A percentile compares a stretch with the other conserved stretches of the same genome.
phyloP scores from a whole-genome alignment of 2,329 filamentous ascomycete species.

The Trichoderma harzianum region DNA sequence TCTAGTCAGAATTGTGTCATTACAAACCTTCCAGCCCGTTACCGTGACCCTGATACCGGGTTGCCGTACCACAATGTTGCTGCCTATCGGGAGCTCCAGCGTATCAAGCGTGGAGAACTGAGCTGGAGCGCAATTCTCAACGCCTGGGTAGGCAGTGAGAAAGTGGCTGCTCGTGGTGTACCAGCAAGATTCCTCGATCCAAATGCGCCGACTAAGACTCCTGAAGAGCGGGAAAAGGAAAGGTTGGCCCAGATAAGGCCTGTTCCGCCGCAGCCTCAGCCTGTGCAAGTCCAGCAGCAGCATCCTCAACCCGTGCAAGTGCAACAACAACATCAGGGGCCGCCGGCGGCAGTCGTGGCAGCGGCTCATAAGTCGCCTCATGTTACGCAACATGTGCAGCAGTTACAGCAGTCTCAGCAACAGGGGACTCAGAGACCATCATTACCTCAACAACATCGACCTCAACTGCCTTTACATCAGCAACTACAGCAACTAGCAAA shows the following conservation, averaged over 20 bases:
- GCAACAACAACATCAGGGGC: constrained; percentile 2
- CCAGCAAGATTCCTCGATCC: constrained; percentile 67
- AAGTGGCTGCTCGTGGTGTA: constrained; percentile 68
- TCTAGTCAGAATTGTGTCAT: constrained; percentile 68
- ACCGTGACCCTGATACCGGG: constrained; percentile 80
- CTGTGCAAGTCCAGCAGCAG: neutral
- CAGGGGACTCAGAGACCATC: neutral
- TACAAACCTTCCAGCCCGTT: constrained; percentile 75
- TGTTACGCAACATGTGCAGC: constrained; percentile 1
- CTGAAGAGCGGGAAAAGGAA: constrained; percentile 20
- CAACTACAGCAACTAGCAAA: neutral
- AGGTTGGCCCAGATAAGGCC: constrained; percentile 1
- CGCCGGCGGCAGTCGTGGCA: constrained; percentile 4
- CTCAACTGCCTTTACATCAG: neutral
- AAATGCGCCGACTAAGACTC: constrained; percentile 19
- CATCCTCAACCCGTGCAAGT: neutral
- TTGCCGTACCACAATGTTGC: constrained; percentile 75
- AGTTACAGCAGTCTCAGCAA: neutral
- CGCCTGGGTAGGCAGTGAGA: constrained; percentile 72
- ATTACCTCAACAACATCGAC: neutral
- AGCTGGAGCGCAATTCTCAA: constrained; percentile 79
- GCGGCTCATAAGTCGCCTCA: constrained; percentile 9
- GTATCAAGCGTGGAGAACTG: constrained; percentile 69
- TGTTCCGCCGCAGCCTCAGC: neutral
- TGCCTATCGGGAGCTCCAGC: constrained; percentile 79